phyloP scores from a whole-genome alignment of 129 eudicot genomes.

The Solidago caesia region DNA sequence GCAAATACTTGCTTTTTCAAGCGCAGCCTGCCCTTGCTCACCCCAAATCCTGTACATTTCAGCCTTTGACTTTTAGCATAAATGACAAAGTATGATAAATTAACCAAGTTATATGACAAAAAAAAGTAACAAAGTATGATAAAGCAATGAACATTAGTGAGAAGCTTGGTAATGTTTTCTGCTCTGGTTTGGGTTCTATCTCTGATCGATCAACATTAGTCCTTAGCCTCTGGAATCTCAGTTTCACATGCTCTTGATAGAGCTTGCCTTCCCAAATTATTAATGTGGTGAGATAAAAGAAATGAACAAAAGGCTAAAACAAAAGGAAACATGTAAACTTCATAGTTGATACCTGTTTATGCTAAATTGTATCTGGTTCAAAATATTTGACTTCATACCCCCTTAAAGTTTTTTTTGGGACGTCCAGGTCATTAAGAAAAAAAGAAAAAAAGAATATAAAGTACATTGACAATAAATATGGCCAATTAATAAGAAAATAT shows the following conservation, averaged over 20 bases:
- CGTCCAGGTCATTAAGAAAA: not conserved
- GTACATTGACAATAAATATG: too few species aligned
- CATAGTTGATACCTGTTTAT: conserved; percentile 69
- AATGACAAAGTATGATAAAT: not conserved
- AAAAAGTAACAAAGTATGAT: conserved; percentile 18
- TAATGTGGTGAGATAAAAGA: conserved; percentile 30
- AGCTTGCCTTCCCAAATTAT: conserved; percentile 66
- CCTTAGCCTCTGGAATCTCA: conserved; percentile 69
- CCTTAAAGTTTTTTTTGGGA: not conserved
- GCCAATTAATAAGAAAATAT: too few species aligned
- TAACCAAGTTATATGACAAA: not conserved
- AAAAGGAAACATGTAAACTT: not conserved
- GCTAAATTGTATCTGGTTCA: conserved; percentile 72
- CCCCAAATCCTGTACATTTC: conserved; percentile 85
- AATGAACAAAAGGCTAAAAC: conserved; percentile 11
- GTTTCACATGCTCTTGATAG: conserved; percentile 88
- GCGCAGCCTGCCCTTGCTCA: conserved; percentile 96
- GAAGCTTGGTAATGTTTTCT: conserved; percentile 37
- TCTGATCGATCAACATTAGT: conserved; percentile 47
- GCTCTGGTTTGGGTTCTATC: conserved; percentile 59
- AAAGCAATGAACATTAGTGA: conserved; percentile 31
- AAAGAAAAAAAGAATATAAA: too few species aligned
- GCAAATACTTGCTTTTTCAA: conserved; percentile 93
- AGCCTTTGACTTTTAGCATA: not conserved
- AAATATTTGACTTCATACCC: not conserved